These are phyloP conservation scores for Fusarium musae DNA, from an alignment of 2,329 filamentous ascomycete genomes.

Conservation along the genomic window DNA sequence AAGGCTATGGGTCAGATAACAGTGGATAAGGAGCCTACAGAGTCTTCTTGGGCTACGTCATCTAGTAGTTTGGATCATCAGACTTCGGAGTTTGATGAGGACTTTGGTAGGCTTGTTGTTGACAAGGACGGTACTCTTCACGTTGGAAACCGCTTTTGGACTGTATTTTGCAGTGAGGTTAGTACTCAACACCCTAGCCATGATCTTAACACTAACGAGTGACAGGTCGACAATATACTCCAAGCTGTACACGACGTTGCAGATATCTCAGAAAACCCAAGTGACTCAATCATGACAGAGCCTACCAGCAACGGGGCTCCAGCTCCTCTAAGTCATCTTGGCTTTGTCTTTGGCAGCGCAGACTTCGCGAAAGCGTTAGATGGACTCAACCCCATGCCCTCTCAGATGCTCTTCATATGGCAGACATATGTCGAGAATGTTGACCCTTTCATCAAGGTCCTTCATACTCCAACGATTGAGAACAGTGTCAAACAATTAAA, in stretches of 20 bases:
- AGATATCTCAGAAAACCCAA: constrained; percentile 14
- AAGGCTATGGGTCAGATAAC: constrained; percentile 9
- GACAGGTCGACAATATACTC: constrained; percentile 46
- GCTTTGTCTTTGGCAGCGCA: constrained; percentile 37
- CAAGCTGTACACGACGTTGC: constrained; percentile 45
- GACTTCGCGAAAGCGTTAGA: constrained; percentile 15
- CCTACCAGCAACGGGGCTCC: not conserved
- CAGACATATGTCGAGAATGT: constrained; percentile 45
- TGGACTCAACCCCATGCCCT: constrained; percentile 40
- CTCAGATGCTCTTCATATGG: constrained; percentile 47
- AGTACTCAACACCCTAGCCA: accelerated
- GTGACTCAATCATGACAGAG: not conserved
- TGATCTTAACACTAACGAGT: not conserved
- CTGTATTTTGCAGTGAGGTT: constrained; percentile 48
- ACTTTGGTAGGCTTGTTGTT: constrained; percentile 46
- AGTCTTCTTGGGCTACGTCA: constrained; percentile 7
- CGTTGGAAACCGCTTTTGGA: constrained; percentile 48
- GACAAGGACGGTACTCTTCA: constrained; percentile 42
- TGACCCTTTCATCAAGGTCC: constrained; percentile 48
- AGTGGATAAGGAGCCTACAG: constrained; percentile 16
- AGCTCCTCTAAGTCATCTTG: constrained; percentile 12
- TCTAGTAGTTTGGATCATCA: not conserved
- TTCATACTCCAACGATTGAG: constrained; percentile 38
- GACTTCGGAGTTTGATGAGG: constrained; percentile 42
- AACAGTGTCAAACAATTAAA: constrained; percentile 24